Evolutionary conservation across 2,329 filamentous ascomycete species (phyloP).

Genomic region (Penicillium sp.): DNA sequence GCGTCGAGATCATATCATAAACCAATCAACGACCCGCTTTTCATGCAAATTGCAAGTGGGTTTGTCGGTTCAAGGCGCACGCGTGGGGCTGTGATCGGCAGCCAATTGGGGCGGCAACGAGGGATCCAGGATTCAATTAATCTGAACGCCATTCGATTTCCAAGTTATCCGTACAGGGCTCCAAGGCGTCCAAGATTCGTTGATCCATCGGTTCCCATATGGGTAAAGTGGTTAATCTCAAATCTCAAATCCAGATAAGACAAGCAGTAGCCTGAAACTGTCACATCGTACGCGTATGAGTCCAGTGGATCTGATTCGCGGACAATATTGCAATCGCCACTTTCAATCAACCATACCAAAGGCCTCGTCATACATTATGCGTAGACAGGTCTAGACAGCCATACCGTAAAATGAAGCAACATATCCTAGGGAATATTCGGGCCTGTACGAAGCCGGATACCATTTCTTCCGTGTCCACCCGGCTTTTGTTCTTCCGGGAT

Average conservation of each 20-base stretch:
- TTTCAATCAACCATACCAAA: not conserved
- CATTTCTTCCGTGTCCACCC: not conserved
- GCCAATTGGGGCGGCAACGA: slow-evolving; percentile 20
- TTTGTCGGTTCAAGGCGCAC: slow-evolving; percentile 9
- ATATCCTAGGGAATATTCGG: not conserved
- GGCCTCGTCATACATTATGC: slow-evolving; percentile 1
- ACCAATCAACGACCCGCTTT: slow-evolving; percentile 16
- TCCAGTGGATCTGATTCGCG: slow-evolving; percentile 16
- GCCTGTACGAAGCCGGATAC: not conserved
- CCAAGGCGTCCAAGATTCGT: not conserved
- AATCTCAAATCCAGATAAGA: not conserved
- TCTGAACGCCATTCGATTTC: not conserved
- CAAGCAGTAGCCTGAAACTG: slow-evolving; percentile 2
- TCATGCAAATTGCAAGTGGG: slow-evolving; percentile 14
- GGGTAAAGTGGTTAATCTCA: not conserved
- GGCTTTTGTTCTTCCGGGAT: slow-evolving; percentile 1
- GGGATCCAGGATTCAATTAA: slow-evolving; percentile 16
- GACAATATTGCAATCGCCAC: slow-evolving; percentile 13
- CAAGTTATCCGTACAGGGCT: not conserved
- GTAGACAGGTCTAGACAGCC: not conserved
- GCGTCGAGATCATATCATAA: slow-evolving; percentile 11
- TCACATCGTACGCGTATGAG: slow-evolving; percentile 7
- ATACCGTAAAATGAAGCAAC: not conserved
- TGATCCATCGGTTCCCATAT: not conserved
- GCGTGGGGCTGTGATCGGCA: slow-evolving; percentile 20